These are phyloP conservation scores for Hyaloperonospora brassicae DNA, from an alignment of 352 stramenopile genomes.

Conservation along the genomic window DNA sequence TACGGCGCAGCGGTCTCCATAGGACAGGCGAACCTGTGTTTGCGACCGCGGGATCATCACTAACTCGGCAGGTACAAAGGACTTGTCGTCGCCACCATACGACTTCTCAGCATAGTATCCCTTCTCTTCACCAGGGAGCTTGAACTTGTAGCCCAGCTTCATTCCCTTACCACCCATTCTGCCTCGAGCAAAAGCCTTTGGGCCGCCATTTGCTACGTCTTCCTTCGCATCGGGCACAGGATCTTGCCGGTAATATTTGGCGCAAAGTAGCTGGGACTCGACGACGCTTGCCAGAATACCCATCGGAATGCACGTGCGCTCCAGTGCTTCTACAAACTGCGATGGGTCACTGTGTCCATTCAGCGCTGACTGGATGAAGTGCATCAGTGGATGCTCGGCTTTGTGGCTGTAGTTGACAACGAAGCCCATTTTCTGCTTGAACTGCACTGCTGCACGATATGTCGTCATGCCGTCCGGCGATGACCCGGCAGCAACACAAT, in stretches of 20 bases:
- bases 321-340: slow-evolving; percentile 73
- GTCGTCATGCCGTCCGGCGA: slow-evolving; percentile 64
- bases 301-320: slow-evolving; percentile 79
- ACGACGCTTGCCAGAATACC: slow-evolving; percentile 75
- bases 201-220: slow-evolving; percentile 18
- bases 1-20: slow-evolving; percentile 77
- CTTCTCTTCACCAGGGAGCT: slow-evolving; percentile 79
- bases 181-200: slow-evolving; percentile 50
- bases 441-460: slow-evolving; percentile 77
- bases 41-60: slow-evolving; percentile 81
- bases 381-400: slow-evolving; percentile 73
- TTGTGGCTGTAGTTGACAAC: slow-evolving; percentile 86
- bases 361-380: slow-evolving; percentile 79
- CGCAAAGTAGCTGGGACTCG: slow-evolving; percentile 74
- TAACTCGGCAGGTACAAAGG: slow-evolving; percentile 74
- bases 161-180: slow-evolving; percentile 81
- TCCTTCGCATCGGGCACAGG: slow-evolving; percentile 32
- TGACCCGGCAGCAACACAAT: slow-evolving; percentile 60
- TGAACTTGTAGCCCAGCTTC: slow-evolving; percentile 83
- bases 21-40: slow-evolving; percentile 75
- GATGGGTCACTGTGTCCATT: slow-evolving; percentile 74
- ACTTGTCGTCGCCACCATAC: slow-evolving; percentile 80
- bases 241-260: slow-evolving; percentile 80
- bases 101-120: slow-evolving; percentile 81
- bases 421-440: slow-evolving; percentile 85